Base-by-base conservation (phyloP, 2,329 filamentous ascomycete species). In the Pseudogymnoascus sp. region DNA sequence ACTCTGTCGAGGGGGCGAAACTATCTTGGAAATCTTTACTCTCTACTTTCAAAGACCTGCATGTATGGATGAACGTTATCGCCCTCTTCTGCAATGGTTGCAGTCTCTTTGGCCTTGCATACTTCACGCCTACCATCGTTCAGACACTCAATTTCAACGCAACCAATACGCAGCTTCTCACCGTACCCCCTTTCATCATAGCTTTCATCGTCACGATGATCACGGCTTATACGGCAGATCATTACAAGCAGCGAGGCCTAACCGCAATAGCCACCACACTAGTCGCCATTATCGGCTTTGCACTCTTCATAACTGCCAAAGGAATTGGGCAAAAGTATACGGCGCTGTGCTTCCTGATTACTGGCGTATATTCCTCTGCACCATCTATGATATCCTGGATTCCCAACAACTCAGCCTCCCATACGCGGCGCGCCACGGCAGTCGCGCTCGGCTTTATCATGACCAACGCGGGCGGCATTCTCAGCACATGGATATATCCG, bases 281-380 rank as follows among this genome's bases (percentile, higher is more conserved):
- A 2, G 69, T 76, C 2, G 72, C 71, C 2, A 74, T 77, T 45
- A 70, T 73, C 6, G 76, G 76, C 12, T 78, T 77, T 66, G 66
- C 71, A 12, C 73, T 78, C 26, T 65, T 77, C 61, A 68, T 74
- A 61, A 75, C 74, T 66, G 62, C 62, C 4, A 51, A 65, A 8
- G 39, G 29, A 1, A 16, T 66, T 6, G 72, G 75, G 26, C 68
- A 74, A 37, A 73, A 74, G 62, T 77, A 78, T 61, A 72, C 73
- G 63, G 76, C 75, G 6, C 73, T 78, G 21, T 77, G 77, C 69
- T 69, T 78, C 60, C 7, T 61, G 21, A 61, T 61, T 61, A 23
- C 29, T 23, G 59, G 59, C 34, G 39, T 61, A 37, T 61, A 61
- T 42, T 18, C 59, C 16, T 18, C 34, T 26, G 59, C 59, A 23